phyloP scores from a whole-genome alignment of 1,284 basidiomycete species.

The Papiliotrema terrestris region DNA sequence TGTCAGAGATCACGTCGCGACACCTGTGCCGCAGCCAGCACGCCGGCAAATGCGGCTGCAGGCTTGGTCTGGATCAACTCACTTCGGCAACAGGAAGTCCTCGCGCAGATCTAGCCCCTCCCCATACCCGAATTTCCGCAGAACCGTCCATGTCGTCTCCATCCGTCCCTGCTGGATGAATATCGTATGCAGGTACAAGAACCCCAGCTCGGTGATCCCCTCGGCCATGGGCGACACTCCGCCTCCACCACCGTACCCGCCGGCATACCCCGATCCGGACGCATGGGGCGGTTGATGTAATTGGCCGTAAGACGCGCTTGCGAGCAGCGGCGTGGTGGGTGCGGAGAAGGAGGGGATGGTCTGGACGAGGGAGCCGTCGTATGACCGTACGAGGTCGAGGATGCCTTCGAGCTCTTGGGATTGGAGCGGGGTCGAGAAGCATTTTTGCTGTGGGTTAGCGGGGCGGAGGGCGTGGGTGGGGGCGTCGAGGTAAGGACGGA shows the following conservation, averaged over 20 bases:
- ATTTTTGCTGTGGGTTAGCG: constrained; percentile 66
- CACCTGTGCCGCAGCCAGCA: no score
- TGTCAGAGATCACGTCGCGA: no score
- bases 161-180: constrained; percentile 95
- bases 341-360: constrained; percentile 29
- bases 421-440: constrained; percentile 90
- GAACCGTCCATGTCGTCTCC: constrained; percentile 97
- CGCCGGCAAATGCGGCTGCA: neutral
- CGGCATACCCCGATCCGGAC: no score
- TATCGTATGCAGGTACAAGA: constrained; percentile 90
- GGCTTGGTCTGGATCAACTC: constrained; percentile 16
- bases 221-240: constrained; percentile 39
- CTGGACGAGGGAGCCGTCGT: constrained; percentile 52
- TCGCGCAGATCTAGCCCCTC: constrained; percentile 90
- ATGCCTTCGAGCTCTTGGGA: constrained; percentile 89
- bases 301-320: constrained; percentile 18
- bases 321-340: constrained; percentile 28
- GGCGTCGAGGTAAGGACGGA: no score
- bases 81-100: constrained; percentile 81
- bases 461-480: neutral
- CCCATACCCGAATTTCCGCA: constrained; percentile 92
- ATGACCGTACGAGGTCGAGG: constrained; percentile 74
- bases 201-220: constrained; percentile 89
- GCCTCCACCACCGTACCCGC: no score
- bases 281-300: constrained; percentile 14